These are phyloP conservation scores for Oryza officinalis DNA, from an alignment of 176 grass and related monocot species.

Conservation along the genomic window DNA sequence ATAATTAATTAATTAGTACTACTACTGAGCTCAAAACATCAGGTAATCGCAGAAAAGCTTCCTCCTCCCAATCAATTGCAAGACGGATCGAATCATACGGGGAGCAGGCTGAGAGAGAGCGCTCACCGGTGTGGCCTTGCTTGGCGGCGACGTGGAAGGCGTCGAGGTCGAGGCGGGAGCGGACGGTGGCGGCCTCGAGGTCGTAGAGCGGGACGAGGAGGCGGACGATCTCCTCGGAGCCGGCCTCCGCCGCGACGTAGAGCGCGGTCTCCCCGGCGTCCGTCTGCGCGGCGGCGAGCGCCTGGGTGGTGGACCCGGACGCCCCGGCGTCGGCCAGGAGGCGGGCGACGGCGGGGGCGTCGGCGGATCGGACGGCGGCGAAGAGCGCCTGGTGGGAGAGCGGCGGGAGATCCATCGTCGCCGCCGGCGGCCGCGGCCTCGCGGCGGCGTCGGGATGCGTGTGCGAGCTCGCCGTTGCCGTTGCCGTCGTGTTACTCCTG, in stretches of 20 bases:
- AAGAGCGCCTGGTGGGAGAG: constrained; percentile 79
- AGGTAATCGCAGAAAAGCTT: neutral
- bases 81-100: neutral
- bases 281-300: constrained; percentile 62
- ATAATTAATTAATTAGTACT: too few species aligned
- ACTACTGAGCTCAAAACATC: neutral
- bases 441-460: neutral
- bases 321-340: constrained; percentile 41
- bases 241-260: constrained; percentile 82
- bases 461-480: neutral
- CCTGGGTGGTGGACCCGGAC: constrained; percentile 13
- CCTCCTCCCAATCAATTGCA: neutral
- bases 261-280: constrained; percentile 85
- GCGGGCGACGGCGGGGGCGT: constrained; percentile 62
- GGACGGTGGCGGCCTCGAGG: constrained; percentile 52
- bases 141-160: constrained; percentile 96
- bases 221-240: constrained; percentile 68
- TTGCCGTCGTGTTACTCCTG: neutral
- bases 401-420: constrained; percentile 75
- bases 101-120: neutral
- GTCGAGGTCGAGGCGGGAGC: constrained; percentile 87
- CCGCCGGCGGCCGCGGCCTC: neutral
- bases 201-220: constrained; percentile 78
- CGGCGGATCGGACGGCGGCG: constrained; percentile 73
- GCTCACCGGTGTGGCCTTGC: constrained; percentile 78